Conservation (phyloP, 805 yeast species). For the Helenozyma rhizophorensis region DNA sequence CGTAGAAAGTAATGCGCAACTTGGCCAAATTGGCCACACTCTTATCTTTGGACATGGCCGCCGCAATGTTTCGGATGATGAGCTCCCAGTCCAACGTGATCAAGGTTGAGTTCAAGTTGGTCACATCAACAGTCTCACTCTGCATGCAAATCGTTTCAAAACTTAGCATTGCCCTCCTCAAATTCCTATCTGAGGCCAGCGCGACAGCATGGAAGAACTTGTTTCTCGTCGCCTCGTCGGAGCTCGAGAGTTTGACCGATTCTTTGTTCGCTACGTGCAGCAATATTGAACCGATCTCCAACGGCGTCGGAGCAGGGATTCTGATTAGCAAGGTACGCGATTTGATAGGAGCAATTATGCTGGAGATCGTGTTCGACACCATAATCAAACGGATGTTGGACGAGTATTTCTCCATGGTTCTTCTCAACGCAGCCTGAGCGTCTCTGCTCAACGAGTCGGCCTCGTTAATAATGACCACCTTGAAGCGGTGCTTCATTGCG, state of each 20-base stretch:
- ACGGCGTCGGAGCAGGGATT: slow-evolving; percentile 70
- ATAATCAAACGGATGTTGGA: slow-evolving; percentile 78
- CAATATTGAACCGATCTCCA: slow-evolving; percentile 58
- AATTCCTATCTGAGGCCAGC: slow-evolving; percentile 56
- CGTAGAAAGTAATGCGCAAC: slow-evolving; percentile 69
- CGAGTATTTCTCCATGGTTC: slow-evolving; percentile 95
- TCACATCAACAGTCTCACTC: slow-evolving; percentile 45
- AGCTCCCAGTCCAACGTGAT: slow-evolving; percentile 85
- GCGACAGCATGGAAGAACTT: slow-evolving; percentile 50
- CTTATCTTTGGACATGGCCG: slow-evolving; percentile 53
- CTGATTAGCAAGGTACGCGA: slow-evolving; percentile 89
- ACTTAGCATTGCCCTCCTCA: slow-evolving; percentile 72
- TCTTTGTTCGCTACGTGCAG: slow-evolving; percentile 56
- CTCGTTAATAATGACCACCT: slow-evolving; percentile 83
- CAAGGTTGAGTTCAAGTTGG: slow-evolving; percentile 28
- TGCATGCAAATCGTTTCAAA: slow-evolving; percentile 80
- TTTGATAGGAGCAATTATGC: slow-evolving; percentile 88
- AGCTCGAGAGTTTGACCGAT: slow-evolving; percentile 36
- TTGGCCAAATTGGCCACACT: slow-evolving; percentile 59
- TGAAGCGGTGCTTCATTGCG: slow-evolving; percentile 50
- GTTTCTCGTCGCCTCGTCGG: slow-evolving; percentile 29
- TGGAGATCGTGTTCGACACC: slow-evolving; percentile 85
- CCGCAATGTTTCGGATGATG: slow-evolving; percentile 67
- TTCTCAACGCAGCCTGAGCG: slow-evolving; percentile 92
- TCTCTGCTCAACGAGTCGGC: slow-evolving; percentile 87